phyloP scores from a whole-genome alignment of 2,329 filamentous ascomycete genomes.

The Hypoxylon sp. region DNA sequence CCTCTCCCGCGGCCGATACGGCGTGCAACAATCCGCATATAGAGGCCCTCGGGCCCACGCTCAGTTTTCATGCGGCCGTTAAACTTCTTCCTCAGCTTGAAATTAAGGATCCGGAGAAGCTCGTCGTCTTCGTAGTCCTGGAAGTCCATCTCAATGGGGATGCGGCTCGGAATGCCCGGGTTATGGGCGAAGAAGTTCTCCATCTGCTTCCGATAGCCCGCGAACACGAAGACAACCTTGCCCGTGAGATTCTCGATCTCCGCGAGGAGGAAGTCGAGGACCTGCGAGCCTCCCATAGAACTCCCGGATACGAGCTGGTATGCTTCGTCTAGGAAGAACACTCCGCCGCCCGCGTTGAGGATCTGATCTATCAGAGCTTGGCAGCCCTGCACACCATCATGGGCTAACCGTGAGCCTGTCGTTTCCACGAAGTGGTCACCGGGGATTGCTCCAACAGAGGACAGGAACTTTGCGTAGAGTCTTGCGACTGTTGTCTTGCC shows the following conservation, averaged over 20 bases:
- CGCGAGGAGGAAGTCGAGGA: constrained; percentile 79
- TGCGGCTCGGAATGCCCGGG: constrained; percentile 76
- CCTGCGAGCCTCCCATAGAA: constrained; percentile 70
- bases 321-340: constrained; percentile 83
- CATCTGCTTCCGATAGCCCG: constrained; percentile 82
- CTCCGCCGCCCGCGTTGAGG: constrained; percentile 73
- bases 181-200: constrained; percentile 83
- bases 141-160: constrained; percentile 77
- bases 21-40: constrained; percentile 74
- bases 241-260: constrained; percentile 81
- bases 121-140: constrained; percentile 78
- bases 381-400: constrained; percentile 71
- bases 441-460: constrained; percentile 72
- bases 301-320: constrained; percentile 78
- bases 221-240: constrained; percentile 79
- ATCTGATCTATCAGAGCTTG: constrained; percentile 72
- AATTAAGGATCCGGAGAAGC: constrained; percentile 72
- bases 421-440: constrained; percentile 75
- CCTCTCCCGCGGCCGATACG: constrained; percentile 75
- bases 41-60: constrained; percentile 61
- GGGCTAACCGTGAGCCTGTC: constrained; percentile 76
- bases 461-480: constrained; percentile 76
- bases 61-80: constrained; percentile 40
- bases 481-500: constrained; percentile 84
- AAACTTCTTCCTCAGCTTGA: constrained; percentile 69